phyloP scores from a whole-genome alignment of 768 basidiomycete genomes.

The Termitomyces bulborhizus region DNA sequence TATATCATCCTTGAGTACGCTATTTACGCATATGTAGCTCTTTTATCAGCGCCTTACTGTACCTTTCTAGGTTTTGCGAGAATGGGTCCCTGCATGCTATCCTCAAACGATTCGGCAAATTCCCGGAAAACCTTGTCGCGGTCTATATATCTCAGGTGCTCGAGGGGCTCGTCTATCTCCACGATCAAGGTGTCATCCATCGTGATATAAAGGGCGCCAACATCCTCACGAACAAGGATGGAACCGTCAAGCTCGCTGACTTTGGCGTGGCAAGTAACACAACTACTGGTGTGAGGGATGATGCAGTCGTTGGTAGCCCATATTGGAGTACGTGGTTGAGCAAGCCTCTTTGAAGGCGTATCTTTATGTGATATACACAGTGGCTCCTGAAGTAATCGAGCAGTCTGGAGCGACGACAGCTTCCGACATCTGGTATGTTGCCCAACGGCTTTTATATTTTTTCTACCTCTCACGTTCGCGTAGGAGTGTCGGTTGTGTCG shows the following conservation, averaged over 20 bases:
- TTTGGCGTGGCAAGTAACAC: constrained; percentile 91
- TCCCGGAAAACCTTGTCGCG: constrained; percentile 93
- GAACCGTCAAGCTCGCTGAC: constrained; percentile 97
- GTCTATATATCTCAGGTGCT: constrained; percentile 97
- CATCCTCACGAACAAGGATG: constrained; percentile 97
- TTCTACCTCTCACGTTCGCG: neutral
- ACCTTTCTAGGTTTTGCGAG: constrained; percentile 75
- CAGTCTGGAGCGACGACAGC: constrained; percentile 96
- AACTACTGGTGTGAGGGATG: constrained; percentile 70
- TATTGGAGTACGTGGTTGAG: constrained; percentile 81
- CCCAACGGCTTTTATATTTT: neutral
- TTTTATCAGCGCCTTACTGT: neutral
- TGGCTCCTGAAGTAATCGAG: constrained; percentile 99
- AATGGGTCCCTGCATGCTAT: constrained; percentile 96
- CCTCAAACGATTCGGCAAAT: constrained; percentile 96
- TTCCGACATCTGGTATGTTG: constrained; percentile 78
- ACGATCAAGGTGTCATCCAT: constrained; percentile 99
- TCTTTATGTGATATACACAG: constrained; percentile 28
- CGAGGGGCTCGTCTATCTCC: constrained; percentile 92
- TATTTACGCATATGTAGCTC: neutral
- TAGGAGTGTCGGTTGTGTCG: constrained; percentile 92
- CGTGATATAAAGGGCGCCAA: constrained; percentile 99
- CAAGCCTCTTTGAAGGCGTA: neutral
- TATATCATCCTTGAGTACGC: constrained; percentile 95
- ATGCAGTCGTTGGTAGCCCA: constrained; percentile 93